Percentiles rank a stretch among this genome's conserved stretches.
Conservation (phyloP, 306 rosid genomes). For the Morella rubra region DNA sequence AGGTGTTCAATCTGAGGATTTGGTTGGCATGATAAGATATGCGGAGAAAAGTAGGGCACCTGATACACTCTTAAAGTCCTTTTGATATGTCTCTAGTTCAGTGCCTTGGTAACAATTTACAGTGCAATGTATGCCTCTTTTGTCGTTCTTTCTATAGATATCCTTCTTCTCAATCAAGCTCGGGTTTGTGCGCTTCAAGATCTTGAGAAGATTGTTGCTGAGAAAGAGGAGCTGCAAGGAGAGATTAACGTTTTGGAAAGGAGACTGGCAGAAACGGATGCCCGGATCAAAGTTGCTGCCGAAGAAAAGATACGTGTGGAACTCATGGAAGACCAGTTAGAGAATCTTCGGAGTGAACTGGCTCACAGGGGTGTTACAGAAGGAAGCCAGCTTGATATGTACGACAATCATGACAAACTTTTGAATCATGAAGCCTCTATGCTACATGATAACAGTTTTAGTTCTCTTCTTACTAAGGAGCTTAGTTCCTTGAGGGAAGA, state of each 20-base stretch:
- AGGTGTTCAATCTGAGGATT: conserved; percentile 57
- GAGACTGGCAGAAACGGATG: conserved; percentile 82
- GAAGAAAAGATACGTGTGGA: conserved; percentile 70
- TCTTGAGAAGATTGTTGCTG: conserved; percentile 68
- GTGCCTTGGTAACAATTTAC: conserved; percentile 12
- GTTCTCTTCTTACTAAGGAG: conserved; percentile 48
- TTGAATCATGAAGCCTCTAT: conserved; percentile 29
- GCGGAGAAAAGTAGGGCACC: conserved; percentile 80
- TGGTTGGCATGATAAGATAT: conserved; percentile 69
- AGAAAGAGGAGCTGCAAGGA: conserved; percentile 73
- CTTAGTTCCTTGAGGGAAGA: conserved; percentile 69
- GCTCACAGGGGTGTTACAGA: conserved; percentile 38
- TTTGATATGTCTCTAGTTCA: conserved; percentile 3
- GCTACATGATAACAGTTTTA: conserved; percentile 30
- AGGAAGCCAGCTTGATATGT: conserved; percentile 36
- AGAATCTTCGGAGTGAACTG: conserved; percentile 52
- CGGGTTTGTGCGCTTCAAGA: conserved; percentile 73
- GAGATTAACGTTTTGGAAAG: conserved; percentile 65
- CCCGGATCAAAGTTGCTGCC: conserved; percentile 54
- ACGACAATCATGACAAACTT: conserved; percentile 28
- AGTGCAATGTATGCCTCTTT: conserved; percentile 18
- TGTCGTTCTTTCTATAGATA: conserved; percentile 47
- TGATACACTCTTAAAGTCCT: conserved; percentile 18
- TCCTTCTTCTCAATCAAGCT: conserved; percentile 78
- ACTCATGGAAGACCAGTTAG: conserved; percentile 60